These are phyloP conservation scores for Lachnellula arida DNA, from an alignment of 2,329 filamentous ascomycete species.

Conservation along the genomic window DNA sequence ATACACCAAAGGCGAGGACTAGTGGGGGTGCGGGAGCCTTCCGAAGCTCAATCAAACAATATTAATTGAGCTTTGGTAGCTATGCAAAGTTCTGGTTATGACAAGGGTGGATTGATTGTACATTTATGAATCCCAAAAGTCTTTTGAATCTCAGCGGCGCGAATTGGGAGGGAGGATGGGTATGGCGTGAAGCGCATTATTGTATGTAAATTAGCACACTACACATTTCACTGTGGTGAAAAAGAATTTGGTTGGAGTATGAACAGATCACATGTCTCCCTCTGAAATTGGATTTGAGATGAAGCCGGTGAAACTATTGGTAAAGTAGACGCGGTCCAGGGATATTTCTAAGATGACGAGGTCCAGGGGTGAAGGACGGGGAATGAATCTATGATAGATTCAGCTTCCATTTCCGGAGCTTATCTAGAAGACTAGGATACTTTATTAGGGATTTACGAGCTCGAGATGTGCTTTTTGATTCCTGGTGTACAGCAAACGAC, in stretches of 20 bases:
- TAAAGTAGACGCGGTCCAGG: too few species aligned
- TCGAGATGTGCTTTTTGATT: neutral
- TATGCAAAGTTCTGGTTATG: too few species aligned
- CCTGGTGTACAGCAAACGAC: neutral
- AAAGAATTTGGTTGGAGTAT: neutral
- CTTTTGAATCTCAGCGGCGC: neutral
- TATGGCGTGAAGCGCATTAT: neutral
- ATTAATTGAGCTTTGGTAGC: neutral
- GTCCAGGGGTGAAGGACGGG: too few species aligned
- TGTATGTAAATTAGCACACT: neutral
- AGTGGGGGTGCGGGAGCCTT: conserved; percentile 13
- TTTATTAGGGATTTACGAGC: neutral
- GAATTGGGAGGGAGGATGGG: neutral
- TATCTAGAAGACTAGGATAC: neutral
- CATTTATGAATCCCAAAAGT: conserved; percentile 1
- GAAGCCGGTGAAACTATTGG: neutral
- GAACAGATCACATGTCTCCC: neutral
- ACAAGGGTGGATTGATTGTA: neutral
- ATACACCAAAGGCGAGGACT: conserved; percentile 16
- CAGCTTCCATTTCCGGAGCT: neutral
- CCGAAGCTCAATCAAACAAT: conserved; percentile 13
- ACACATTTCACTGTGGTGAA: neutral
- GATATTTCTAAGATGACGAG: too few species aligned
- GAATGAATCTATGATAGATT: neutral
- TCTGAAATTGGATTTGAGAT: neutral